Evolutionary conservation across 2,329 filamentous ascomycete species (phyloP).

Genomic region (Bertia moriformis): DNA sequence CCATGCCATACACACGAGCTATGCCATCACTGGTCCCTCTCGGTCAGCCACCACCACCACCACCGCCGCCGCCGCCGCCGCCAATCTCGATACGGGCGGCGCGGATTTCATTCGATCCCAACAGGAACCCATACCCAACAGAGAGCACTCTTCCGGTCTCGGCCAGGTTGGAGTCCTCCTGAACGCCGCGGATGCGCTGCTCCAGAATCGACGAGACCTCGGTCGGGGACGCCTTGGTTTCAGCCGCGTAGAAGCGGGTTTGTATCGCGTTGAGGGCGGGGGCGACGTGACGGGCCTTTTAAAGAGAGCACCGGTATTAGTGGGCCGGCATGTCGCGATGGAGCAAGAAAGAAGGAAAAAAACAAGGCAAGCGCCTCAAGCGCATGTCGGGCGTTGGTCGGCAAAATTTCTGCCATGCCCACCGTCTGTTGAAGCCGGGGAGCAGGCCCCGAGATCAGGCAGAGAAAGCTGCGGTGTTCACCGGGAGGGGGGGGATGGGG

Average conservation of each 20-base stretch:
- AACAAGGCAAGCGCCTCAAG: conserved; percentile 38
- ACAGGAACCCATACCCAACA: conserved; percentile 71
- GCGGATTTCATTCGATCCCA: background rate
- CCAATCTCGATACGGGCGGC: background rate
- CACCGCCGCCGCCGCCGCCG: background rate
- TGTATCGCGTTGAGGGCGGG: conserved; percentile 58
- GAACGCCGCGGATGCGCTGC: conserved; percentile 95
- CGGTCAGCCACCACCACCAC: conserved; percentile 13
- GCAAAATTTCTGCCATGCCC: no score
- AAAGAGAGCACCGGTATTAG: conserved; percentile 26
- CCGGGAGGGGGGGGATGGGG: no score
- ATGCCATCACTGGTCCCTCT: conserved; percentile 79
- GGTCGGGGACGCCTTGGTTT: conserved; percentile 87
- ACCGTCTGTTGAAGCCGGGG: no score
- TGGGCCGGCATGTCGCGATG: conserved; percentile 80
- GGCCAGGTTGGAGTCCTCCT: conserved; percentile 88
- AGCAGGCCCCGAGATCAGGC: no score
- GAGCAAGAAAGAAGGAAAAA: conserved; percentile 29
- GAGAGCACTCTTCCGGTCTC: conserved; percentile 98
- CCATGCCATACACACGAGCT: conserved; percentile 98
- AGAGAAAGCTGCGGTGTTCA: no score
- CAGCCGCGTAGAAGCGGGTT: conserved; percentile 76
- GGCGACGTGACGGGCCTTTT: conserved; percentile 28
- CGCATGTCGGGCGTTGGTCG: background rate
- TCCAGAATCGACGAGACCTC: conserved; percentile 99